A percentile compares a stretch with the other conserved stretches of the same genome.
These are phyloP conservation scores for Neofusicoccum kwambonambiense DNA, from an alignment of 2,329 filamentous ascomycete genomes.

Conservation along the genomic window DNA sequence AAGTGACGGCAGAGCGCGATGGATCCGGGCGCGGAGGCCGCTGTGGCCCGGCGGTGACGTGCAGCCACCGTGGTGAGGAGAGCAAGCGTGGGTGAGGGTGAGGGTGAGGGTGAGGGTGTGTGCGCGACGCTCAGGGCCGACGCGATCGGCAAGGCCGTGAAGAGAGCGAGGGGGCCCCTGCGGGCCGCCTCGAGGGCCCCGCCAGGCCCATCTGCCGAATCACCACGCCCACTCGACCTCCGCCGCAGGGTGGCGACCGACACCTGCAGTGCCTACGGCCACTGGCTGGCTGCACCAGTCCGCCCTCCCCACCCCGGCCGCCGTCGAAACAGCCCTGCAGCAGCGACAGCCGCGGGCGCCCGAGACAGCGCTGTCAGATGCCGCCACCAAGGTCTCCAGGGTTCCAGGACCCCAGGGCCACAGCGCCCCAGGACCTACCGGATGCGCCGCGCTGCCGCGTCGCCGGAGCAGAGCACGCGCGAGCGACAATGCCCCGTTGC, in stretches of 20 bases:
- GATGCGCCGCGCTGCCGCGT: too few relatives aligned
- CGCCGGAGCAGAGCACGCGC: too few relatives aligned
- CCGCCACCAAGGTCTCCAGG: neutral
- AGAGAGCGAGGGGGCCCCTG: neutral
- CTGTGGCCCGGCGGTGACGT: neutral
- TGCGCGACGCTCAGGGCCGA: too few relatives aligned
- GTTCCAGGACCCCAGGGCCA: too few relatives aligned
- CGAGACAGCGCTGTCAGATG: neutral
- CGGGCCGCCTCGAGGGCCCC: neutral
- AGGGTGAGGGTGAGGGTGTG: neutral
- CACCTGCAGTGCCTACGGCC: neutral
- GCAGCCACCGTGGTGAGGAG: neutral
- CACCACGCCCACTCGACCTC: neutral
- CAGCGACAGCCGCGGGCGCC: neutral
- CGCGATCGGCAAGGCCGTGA: neutral
- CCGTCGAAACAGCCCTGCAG: neutral
- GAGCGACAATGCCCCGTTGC: too few relatives aligned
- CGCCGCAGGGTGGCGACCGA: neutral
- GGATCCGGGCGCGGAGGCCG: neutral
- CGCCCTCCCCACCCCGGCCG: neutral
- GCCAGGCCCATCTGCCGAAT: neutral
- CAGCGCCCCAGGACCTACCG: too few relatives aligned
- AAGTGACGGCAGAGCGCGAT: neutral
- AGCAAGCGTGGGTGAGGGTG: neutral
- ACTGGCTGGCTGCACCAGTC: too few relatives aligned